Base-by-base conservation (phyloP, 2,329 filamentous ascomycete genomes). In the Cladosporium sp. region DNA sequence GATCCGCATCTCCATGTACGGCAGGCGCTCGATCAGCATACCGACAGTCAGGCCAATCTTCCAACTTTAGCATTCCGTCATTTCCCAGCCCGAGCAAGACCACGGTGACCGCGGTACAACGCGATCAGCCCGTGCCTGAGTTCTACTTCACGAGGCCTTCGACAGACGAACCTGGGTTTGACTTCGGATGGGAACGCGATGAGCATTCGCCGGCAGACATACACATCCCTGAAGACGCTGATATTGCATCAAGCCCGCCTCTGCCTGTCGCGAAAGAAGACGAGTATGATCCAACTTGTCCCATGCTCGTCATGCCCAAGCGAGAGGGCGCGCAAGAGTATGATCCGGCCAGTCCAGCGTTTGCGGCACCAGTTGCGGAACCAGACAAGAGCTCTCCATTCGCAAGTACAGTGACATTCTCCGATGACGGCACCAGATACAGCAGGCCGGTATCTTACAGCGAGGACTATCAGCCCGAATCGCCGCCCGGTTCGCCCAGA, bases 401-500 rank as follows among this genome's bases (percentile, higher is more conserved):
- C 12, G 63, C 63, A 0, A 62, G 59, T 14, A 66, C 65, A 5
- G 52, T 63, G 12, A 66, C 65, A 1, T 63, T 66, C 65, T 66
- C 65, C 10, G 65, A 66, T 30, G 51, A 49, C 10, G 38, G 44
- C 14, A 32, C 36, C 18, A 51, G 61, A 8, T 57, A 64, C 28
- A 73, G 68, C 58, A 65, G 67, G 8, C 67, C 67, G 18, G 55
- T 64, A 3, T 68, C 67, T 30, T 70, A 70, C 47, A 67, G 61
- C 30, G 64, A 65, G 11, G 67, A 66, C 30, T 59, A 54, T 59
- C 68, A 68, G 49, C 51, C 66, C n/a, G 70, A 74, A 14, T 78
- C 78, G 14, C 78, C 78, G 1, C 75, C 78, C 7, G 77, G 76
- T 63, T 80, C 78, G 8, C 79, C 79, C 1, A 80, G 79, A 66